Evolutionary conservation across 2,329 filamentous ascomycete species (phyloP), one percentile per base, ranked within the genome.

Genomic region (Aureobasidium namibiae): DNA sequence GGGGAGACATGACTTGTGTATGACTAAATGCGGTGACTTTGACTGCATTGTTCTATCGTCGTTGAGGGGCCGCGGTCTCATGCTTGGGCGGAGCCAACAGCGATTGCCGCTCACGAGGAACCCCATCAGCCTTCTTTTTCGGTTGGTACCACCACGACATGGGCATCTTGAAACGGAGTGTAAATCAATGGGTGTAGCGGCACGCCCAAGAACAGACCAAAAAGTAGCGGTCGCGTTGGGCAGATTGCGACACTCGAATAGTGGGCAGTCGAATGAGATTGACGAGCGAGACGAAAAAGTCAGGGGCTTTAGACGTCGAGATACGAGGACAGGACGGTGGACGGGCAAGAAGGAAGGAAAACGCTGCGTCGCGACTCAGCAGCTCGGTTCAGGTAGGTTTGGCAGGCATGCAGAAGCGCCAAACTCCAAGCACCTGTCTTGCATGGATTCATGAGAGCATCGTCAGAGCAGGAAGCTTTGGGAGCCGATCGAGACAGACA

Each of bases 1-100:
- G 54, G 54, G 54, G 54, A 56, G 41, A 48, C 54, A 56, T 56
- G 52, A 56, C 52, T 56, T 56, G 52, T 29, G 52, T 56, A 36
- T 36, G 52, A 56, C 52, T 56, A 56, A 38, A 48, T 31, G 26
- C 42, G 42, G 48, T 57, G 54, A 39, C 54, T 38, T 10, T 26
- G 29, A 33, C 36, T 39, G 49, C 49, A 41, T 31, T n/a, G 14
- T 33, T 26, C 13, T 57, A 31, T 56, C 34, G 54, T 56, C 23
- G 39, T 31, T 48, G 24, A n/a, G 33, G 9, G n/a, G 18, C 18
- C 33, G 53, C 18, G 23, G 53, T 57, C 21, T 46, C 53, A 21
- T 38, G 23, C 31, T 21, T 29, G 38, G 3, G 36, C 31, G 29
- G 41, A 57, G 31, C 4, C 29, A 21, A 23, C 31, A 36, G 53